Evolutionary conservation across 805 yeast species (phyloP), one percentile per base, ranked within the genome.

Genomic region (Candida tibetensis): DNA sequence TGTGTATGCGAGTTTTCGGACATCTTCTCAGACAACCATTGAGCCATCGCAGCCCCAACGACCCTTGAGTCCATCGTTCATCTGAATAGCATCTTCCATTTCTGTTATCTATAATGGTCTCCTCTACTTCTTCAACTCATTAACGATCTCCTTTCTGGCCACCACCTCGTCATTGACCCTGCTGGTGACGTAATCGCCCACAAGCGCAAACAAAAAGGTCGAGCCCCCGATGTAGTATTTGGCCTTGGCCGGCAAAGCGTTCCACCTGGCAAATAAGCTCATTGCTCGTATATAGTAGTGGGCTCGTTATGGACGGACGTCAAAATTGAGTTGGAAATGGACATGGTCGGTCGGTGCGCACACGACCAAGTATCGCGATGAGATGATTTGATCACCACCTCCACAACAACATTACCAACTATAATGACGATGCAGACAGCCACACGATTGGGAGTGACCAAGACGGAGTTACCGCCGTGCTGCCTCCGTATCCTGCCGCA

Each of bases 401-500:
- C 30, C n/a, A n/a, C n/a, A n/a, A n/a, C n/a, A n/a, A 21, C 25
- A 10, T 7, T 7, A 7, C 25, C 25, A 21, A 7, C 25, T 7
- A 7, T 21, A 7, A 10, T 10, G 25, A 21, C 25, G 10, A 21
- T 21, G 25, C 25, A 21, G 38, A 35, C 25, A 8, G 39, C 48
- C 29, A 39, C 48, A 30, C 44, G 71, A 38, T 21, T 56, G 1
- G 56, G 64, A 3, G 45, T 48, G 1, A 58, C 69, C 3, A 62
- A 60, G 17, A 69, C 91, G 0, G 58, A 64, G 1, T 64, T 79
- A 2, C 98, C 98, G 1, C 97, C 98, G 1, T 93, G 98, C 57
- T 82, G 86, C 30, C 58, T 91, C 3, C 69, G 82, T 26, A 71
- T 81, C 7, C 77, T 74, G 36, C 84, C 85, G 0, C 41, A 52